phyloP scores from a whole-genome alignment of 2,329 filamentous ascomycete species.

The Grosmannia clavigera region DNA sequence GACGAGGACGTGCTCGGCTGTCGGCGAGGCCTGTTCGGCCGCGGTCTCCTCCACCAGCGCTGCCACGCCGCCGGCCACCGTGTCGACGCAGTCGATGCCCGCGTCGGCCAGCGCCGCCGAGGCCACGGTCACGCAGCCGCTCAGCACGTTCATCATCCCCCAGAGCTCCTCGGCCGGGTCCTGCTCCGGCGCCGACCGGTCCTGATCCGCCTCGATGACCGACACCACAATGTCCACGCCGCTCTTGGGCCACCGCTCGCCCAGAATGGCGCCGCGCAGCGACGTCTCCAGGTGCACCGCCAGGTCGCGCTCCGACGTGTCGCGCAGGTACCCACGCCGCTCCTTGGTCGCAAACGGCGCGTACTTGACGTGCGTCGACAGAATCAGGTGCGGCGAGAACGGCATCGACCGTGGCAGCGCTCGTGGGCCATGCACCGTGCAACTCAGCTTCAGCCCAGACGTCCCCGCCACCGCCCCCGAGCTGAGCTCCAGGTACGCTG shows the following conservation, averaged over 20 bases:
- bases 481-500: constrained; percentile 68
- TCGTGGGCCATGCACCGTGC: constrained; percentile 85
- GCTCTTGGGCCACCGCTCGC: constrained; percentile 96
- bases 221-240: constrained; percentile 92
- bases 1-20: constrained; percentile 30
- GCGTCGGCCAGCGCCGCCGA: constrained; percentile 89
- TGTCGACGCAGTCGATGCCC: constrained; percentile 88
- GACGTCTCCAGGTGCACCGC: constrained; percentile 86
- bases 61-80: constrained; percentile 79
- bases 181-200: constrained; percentile 38
- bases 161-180: constrained; percentile 50
- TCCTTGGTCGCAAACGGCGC: constrained; percentile 82
- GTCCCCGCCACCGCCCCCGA: constrained; percentile 25
- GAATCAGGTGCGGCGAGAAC: constrained; percentile 83
- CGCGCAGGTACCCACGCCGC: constrained; percentile 74
- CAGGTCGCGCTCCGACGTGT: constrained; percentile 76
- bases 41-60: constrained; percentile 40
- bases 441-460: constrained; percentile 73
- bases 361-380: constrained; percentile 92
- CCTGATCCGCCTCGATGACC: constrained; percentile 85
- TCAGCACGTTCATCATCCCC: constrained; percentile 84
- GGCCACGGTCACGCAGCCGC: constrained; percentile 85
- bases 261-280: constrained; percentile 77
- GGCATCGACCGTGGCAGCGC: constrained; percentile 80
- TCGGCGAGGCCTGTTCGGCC: constrained; percentile 13